A percentile compares a stretch with the other conserved stretches of the same genome.
phyloP scores from a whole-genome alignment of 163 green algal species.

The Volvox carteri region DNA sequence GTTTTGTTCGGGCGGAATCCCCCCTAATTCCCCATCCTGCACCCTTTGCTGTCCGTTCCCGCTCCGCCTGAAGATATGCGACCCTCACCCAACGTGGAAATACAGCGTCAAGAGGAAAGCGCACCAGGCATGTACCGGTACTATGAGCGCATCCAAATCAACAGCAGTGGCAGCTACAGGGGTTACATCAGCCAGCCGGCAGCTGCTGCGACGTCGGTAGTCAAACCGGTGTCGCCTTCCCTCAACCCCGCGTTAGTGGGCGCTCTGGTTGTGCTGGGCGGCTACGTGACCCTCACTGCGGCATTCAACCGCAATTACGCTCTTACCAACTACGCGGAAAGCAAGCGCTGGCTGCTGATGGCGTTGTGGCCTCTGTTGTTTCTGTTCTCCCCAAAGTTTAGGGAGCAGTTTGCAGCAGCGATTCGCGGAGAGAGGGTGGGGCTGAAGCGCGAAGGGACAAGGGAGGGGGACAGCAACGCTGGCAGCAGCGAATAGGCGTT shows the following conservation, averaged over 20 bases:
- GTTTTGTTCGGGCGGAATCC: not conserved
- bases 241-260: conserved; percentile 42
- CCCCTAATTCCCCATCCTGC: not conserved
- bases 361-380: conserved; percentile 65
- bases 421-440: conserved; percentile 39
- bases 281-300: conserved; percentile 58
- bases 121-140: conserved; percentile 42
- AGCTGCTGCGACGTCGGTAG: not conserved
- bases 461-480: not conserved
- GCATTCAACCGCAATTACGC: conserved; percentile 61
- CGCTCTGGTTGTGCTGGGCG: conserved; percentile 50
- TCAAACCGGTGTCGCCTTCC: not conserved
- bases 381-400: conserved; percentile 54
- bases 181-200: not conserved
- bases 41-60: not conserved
- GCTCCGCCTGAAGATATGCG: not conserved
- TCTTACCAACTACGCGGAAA: conserved; percentile 61
- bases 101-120: conserved; percentile 61
- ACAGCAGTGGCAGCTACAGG: not conserved
- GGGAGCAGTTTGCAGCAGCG: conserved; percentile 62
- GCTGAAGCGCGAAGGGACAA: not conserved
- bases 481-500: too few relatives aligned
- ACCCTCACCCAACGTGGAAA: conserved; percentile 49
- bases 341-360: conserved; percentile 56
- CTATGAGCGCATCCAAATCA: conserved; percentile 62